Evolutionary conservation across 1,284 basidiomycete genomes (phyloP).

Genomic region (Violaceomyces palustris): DNA sequence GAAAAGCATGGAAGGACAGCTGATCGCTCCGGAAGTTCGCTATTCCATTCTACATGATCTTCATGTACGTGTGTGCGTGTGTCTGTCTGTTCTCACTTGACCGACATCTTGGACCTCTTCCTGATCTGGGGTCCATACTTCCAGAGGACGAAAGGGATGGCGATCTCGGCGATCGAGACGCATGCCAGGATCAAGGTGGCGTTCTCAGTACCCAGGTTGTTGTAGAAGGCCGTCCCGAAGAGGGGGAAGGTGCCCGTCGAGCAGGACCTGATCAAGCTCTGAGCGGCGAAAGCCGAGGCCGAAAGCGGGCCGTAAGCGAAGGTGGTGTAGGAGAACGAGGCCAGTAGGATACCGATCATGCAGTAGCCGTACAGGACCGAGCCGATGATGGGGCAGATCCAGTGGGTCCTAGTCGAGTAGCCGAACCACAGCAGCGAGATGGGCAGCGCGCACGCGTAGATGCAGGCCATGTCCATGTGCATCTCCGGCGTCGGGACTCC

Average conservation of each 20-base stretch:
- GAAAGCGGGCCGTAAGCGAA: background rate
- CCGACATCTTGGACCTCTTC: constrained; percentile 18
- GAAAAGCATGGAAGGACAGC: too few species aligned
- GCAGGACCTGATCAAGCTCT: background rate
- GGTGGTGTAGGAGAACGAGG: background rate
- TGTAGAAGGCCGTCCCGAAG: constrained; percentile 19
- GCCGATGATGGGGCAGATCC: constrained; percentile 24
- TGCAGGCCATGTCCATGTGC: too few species aligned
- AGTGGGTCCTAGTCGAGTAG: constrained; percentile 27
- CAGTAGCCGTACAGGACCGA: constrained; percentile 1
- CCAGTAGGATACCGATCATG: background rate
- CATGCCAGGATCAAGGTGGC: constrained; percentile 15
- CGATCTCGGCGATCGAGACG: constrained; percentile 11
- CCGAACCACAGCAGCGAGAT: constrained; percentile 32
- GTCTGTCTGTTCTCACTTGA: too few species aligned
- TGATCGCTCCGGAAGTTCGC: too few species aligned
- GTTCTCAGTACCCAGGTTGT: constrained; percentile 11
- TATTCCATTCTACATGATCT: too few species aligned
- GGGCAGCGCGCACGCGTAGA: too few species aligned
- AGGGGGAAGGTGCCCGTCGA: too few species aligned
- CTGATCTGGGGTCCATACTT: constrained; percentile 20
- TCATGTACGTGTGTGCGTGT: too few species aligned
- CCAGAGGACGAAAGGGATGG: constrained; percentile 24
- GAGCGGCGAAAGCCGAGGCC: background rate
- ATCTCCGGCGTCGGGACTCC: too few species aligned